These are phyloP conservation scores for Maudiozyma turicensis DNA, from an alignment of 805 yeast species.

Conservation along the genomic window DNA sequence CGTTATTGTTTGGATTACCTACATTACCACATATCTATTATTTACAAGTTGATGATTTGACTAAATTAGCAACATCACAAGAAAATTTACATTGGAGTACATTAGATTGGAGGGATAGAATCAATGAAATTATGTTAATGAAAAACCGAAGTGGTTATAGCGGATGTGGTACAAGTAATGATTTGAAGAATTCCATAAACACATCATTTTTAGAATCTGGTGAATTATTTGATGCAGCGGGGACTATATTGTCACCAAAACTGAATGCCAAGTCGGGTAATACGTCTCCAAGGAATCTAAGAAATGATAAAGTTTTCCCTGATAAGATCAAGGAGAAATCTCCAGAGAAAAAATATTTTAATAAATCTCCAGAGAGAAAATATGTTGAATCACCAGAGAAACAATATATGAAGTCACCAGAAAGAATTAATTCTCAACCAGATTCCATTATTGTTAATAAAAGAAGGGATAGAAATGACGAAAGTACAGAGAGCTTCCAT, in stretches of 20 bases:
- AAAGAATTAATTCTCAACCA: background rate
- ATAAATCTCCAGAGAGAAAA: too few relatives aligned
- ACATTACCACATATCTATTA: slow-evolving; percentile 61
- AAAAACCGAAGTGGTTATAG: slow-evolving; percentile 54
- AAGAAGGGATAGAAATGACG: background rate
- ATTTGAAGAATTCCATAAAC: slow-evolving; percentile 48
- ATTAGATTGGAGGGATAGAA: slow-evolving; percentile 48
- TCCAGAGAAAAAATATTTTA: background rate
- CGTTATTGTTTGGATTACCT: slow-evolving; percentile 65
- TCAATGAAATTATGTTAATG: slow-evolving; percentile 45
- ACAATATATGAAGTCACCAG: background rate
- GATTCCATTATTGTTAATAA: background rate
- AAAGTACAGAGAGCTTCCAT: background rate
- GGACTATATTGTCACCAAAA: slow-evolving; percentile 15
- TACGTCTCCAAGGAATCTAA: background rate
- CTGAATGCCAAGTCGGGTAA: background rate
- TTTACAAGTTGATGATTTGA: slow-evolving; percentile 49
- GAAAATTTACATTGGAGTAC: slow-evolving; percentile 42
- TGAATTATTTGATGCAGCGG: slow-evolving; percentile 25
- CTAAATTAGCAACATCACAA: slow-evolving; percentile 31
- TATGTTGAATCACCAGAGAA: background rate
- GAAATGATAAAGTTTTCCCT: background rate
- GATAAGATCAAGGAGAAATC: background rate
- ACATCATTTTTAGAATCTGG: slow-evolving; percentile 33
- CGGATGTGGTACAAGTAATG: slow-evolving; percentile 68